Base-by-base conservation (phyloP, 352 stramenopile species). In the Phytopythium montanum region DNA sequence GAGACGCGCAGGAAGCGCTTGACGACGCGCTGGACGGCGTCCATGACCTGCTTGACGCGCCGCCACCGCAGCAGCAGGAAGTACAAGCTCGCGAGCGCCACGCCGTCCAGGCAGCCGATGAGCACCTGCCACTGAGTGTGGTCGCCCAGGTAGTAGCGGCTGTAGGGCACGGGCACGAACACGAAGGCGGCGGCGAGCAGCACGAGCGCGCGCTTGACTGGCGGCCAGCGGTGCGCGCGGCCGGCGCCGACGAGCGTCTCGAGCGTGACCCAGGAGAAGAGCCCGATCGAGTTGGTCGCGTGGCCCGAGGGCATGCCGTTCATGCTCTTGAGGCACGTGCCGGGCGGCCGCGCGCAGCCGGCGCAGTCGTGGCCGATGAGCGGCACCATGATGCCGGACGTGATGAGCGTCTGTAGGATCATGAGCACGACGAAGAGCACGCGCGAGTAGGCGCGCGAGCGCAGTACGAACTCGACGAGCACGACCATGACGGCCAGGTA, bases 111-210 rank as follows among this genome's bases (percentile, higher is more conserved):
- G 29, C 62, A 59, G 34, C 73, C 73, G 23, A 77, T 51, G 18
- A 45, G 29, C 28, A 81, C 60, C 49, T 81, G 73, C 34, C 73
- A 59, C 21, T 66, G 46, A 19, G 70, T 79, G 65, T 81, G 73
- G 58, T 81, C 73, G 21, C 73, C 73, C 14, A 81, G 59, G 56
- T 71, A 81, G 54, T 76, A 72, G 54, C 73, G 73, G 52, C 70
- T 73, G 73, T 79, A 79, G 8, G 73, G 70, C 26, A 81, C 73
- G 0, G 73, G 73, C 8, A 66, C 64, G 19, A 81, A 48, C 0
- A 78, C 52, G 33, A 75, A 50, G 1, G 51, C 61, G 31, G 51
- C 60, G 18, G 59, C 50, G 33, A 66, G 56, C 18, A 66, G 56
- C 21, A 60, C 39, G 18, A 72, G 28, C 0, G 48, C 56, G 18